Percentiles rank a stretch among this genome's conserved stretches.
These are phyloP conservation scores for Phytophthora multivora DNA, from an alignment of 352 stramenopile species.

Conservation along the genomic window DNA sequence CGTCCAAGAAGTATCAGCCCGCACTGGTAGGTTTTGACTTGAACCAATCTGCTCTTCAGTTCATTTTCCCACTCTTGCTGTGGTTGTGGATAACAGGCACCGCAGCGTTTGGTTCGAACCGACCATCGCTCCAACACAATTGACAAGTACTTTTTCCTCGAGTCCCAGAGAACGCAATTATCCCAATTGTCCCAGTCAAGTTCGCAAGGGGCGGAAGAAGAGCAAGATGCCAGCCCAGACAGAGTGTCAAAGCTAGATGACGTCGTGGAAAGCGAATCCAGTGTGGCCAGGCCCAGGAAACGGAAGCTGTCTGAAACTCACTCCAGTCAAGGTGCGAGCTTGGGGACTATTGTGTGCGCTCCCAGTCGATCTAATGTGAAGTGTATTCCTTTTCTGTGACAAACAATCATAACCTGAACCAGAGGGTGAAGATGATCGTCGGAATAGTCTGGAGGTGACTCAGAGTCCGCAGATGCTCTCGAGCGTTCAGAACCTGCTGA, in stretches of 20 bases:
- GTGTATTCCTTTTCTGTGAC: background rate
- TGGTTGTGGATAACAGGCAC: slow-evolving; percentile 47
- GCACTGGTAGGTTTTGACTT: slow-evolving; percentile 43
- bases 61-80: slow-evolving; percentile 1
- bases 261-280: background rate
- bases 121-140: slow-evolving; percentile 88
- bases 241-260: slow-evolving; percentile 10
- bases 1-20: slow-evolving; percentile 76
- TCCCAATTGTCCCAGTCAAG: slow-evolving; percentile 40
- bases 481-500: slow-evolving; percentile 77
- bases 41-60: background rate
- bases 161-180: slow-evolving; percentile 66
- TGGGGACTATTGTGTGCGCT: background rate
- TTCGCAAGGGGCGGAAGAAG: slow-evolving; percentile 23
- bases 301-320: slow-evolving; percentile 35
- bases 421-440: slow-evolving; percentile 34
- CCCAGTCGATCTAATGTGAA: background rate
- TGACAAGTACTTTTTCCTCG: slow-evolving; percentile 84
- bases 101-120: slow-evolving; percentile 81
- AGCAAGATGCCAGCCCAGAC: slow-evolving; percentile 12
- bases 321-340: slow-evolving; percentile 27
- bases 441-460: slow-evolving; percentile 47
- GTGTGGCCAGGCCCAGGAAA: slow-evolving; percentile 23
- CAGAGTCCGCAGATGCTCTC: slow-evolving; percentile 72
- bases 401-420: slow-evolving; percentile 30